phyloP scores from a whole-genome alignment of 345 rosid species.

The Geranium rotundifolium region DNA sequence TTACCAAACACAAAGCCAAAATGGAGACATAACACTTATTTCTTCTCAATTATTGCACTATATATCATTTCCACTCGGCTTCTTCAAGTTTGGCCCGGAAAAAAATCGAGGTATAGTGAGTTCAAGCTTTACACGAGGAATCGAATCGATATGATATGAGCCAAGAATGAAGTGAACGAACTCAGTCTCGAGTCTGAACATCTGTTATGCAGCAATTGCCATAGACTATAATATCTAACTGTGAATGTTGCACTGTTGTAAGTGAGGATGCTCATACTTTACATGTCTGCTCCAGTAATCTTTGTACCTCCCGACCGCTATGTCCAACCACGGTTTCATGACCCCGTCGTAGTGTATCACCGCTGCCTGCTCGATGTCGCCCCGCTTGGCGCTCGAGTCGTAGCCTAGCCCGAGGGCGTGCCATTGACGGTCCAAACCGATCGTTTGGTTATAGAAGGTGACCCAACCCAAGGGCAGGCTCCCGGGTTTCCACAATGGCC shows the following conservation, averaged over 20 bases:
- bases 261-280: conserved; percentile 32
- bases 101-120: too few species aligned
- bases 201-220: neutral
- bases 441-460: conserved; percentile 62
- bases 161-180: neutral
- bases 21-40: too few species aligned
- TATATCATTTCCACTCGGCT: too few species aligned
- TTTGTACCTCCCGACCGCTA: conserved; percentile 60
- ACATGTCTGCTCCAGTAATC: conserved; percentile 61
- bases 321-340: conserved; percentile 94
- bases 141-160: neutral
- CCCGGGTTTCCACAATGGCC: conserved; percentile 60
- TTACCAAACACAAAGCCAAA: too few species aligned
- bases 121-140: neutral
- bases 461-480: conserved; percentile 84
- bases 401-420: conserved; percentile 73
- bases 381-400: conserved; percentile 32
- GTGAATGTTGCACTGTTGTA: conserved; percentile 66
- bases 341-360: conserved; percentile 84
- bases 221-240: conserved; percentile 14
- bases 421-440: conserved; percentile 73
- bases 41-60: too few species aligned
- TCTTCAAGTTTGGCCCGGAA: too few species aligned
- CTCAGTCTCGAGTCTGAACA: too few species aligned
- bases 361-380: conserved; percentile 53